phyloP scores from a whole-genome alignment of 345 rosid genomes.

The Nasturtium officinale region DNA sequence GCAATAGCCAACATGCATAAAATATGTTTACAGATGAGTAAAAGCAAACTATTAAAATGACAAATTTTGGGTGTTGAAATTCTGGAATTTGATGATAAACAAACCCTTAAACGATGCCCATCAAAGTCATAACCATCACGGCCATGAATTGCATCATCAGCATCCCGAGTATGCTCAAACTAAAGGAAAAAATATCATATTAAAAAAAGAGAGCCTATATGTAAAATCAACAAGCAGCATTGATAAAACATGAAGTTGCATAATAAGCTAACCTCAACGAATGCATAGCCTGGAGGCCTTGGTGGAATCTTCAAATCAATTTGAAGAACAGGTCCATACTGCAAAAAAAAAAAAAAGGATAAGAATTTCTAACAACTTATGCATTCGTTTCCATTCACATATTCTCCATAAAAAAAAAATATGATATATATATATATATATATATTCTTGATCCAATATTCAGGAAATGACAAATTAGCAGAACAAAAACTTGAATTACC shows the following conservation, averaged over 20 bases:
- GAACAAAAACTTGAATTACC: slow-evolving; percentile 46
- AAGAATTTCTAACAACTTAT: not conserved
- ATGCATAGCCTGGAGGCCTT: slow-evolving; percentile 99
- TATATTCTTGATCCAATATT: not conserved
- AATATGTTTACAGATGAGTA: not conserved
- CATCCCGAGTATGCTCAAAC: slow-evolving; percentile 98
- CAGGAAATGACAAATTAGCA: not conserved
- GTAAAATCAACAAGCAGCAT: too few species aligned
- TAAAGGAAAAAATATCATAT: slow-evolving; percentile 24
- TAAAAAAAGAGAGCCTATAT: too few species aligned
- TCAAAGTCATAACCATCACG: slow-evolving; percentile 98
- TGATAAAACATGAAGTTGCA: too few species aligned
- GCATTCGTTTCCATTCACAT: not conserved
- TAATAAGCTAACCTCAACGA: slow-evolving; percentile 80
- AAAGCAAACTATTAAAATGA: not conserved
- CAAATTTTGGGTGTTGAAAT: not conserved
- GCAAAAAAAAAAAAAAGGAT: slow-evolving; percentile 33
- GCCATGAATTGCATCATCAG: slow-evolving; percentile 94
- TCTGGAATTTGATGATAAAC: slow-evolving; percentile 25
- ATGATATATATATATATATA: not conserved
- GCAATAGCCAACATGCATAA: slow-evolving; percentile 12
- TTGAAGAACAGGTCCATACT: slow-evolving; percentile 91
- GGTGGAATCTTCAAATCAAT: slow-evolving; percentile 97
- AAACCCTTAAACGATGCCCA: slow-evolving; percentile 81
- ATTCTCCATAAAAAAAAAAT: too few species aligned